Percentiles rank a stretch among this genome's conserved stretches.
Conservation (phyloP, 1,139 yeast genomes). For the Sugiyamaella paludigena region DNA sequence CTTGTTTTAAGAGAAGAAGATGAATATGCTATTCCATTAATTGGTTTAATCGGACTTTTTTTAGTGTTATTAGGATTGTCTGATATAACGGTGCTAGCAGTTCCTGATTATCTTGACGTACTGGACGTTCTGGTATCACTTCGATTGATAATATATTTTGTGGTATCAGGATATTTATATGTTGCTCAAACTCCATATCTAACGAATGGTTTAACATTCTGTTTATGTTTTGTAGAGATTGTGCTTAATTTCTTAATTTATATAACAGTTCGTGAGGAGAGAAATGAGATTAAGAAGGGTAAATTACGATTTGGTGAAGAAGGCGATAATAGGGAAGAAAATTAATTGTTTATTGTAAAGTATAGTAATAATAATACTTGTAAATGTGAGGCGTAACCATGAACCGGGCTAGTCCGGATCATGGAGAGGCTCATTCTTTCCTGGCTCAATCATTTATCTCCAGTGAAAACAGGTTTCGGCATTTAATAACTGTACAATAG, state of each 20-base stretch:
- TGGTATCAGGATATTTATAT: conserved; percentile 46
- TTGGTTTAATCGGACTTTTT: conserved; percentile 47
- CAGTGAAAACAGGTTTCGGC: too few relatives aligned
- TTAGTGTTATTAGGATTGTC: conserved; percentile 36
- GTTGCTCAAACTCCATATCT: conserved; percentile 34
- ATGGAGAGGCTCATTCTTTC: too few relatives aligned
- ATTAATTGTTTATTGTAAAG: neutral
- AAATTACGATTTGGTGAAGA: conserved; percentile 21
- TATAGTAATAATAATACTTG: too few relatives aligned
- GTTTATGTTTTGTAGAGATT: conserved; percentile 50
- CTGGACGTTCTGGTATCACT: conserved; percentile 70
- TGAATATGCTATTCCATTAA: conserved; percentile 9
- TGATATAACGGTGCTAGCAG: conserved; percentile 33
- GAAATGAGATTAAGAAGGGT: conserved; percentile 34
- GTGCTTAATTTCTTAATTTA: conserved; percentile 35
- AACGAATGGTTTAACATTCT: conserved; percentile 51
- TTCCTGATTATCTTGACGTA: conserved; percentile 40
- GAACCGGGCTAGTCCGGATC: too few relatives aligned
- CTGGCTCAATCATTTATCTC: too few relatives aligned
- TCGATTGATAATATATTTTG: conserved; percentile 58
- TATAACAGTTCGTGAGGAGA: conserved; percentile 37
- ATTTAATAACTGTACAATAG: too few relatives aligned
- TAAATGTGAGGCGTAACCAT: neutral
- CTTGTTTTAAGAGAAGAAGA: neutral
- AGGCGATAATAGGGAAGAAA: neutral